These are phyloP conservation scores for Geotrichum citri-aurantii DNA, from an alignment of 1,139 yeast genomes.

Conservation along the genomic window DNA sequence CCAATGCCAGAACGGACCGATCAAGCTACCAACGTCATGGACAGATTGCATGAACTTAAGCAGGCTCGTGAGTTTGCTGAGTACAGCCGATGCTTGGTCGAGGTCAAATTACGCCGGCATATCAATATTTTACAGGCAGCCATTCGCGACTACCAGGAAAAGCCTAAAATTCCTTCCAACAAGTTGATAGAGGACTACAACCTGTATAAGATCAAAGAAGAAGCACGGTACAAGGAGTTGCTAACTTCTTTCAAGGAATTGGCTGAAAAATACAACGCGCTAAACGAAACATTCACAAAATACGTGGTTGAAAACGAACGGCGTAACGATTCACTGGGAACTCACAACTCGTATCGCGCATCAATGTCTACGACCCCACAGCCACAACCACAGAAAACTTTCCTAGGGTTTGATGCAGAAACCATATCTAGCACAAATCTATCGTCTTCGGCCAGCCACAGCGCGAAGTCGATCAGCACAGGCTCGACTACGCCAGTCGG, in stretches of 20 bases:
- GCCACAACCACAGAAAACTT: neutral
- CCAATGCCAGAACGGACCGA: constrained; percentile 8
- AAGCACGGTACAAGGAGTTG: constrained; percentile 24
- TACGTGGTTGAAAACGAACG: neutral
- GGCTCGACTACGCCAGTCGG: neutral
- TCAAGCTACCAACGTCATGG: constrained; percentile 6
- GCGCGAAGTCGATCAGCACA: neutral
- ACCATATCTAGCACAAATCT: neutral
- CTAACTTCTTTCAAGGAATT: constrained; percentile 26
- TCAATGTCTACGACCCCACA: neutral
- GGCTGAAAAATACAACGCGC: constrained; percentile 21
- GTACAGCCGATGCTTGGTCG: constrained; percentile 19
- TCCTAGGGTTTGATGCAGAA: constrained; percentile 5
- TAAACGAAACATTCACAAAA: constrained; percentile 22
- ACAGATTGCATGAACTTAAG: constrained; percentile 6
- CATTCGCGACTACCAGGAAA: constrained; percentile 19
- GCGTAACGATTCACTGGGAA: neutral
- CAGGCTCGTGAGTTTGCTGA: constrained; percentile 17
- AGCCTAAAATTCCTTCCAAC: constrained; percentile 15
- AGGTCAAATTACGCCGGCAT: constrained; percentile 18
- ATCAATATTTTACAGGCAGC: constrained; percentile 21
- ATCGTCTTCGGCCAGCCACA: neutral
- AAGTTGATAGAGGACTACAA: constrained; percentile 21
- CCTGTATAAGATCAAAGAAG: constrained; percentile 21
- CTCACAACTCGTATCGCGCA: neutral